These are phyloP conservation scores for Komagataella mondaviorum DNA, from an alignment of 805 yeast genomes.

Conservation along the genomic window DNA sequence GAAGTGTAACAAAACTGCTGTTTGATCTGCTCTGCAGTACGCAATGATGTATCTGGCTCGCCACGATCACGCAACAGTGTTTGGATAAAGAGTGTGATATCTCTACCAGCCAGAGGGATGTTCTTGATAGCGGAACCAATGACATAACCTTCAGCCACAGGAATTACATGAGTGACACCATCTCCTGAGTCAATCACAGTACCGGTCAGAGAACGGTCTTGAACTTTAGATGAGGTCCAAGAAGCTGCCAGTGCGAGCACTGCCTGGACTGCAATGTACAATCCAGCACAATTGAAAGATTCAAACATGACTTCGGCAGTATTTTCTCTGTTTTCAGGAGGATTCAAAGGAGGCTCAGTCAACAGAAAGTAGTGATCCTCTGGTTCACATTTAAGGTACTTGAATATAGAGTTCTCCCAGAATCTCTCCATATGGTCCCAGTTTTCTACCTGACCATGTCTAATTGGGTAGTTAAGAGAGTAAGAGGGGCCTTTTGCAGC, in stretches of 20 bases:
- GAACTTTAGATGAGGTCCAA: slow-evolving; percentile 94
- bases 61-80: slow-evolving; percentile 92
- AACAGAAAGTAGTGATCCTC: slow-evolving; percentile 93
- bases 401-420: slow-evolving; percentile 96
- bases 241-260: slow-evolving; percentile 97
- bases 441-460: slow-evolving; percentile 96
- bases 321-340: slow-evolving; percentile 98
- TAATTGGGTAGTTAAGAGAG: slow-evolving; percentile 80
- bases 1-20: slow-evolving; percentile 96
- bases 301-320: slow-evolving; percentile 99
- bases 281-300: slow-evolving; percentile 95
- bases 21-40: slow-evolving; percentile 94
- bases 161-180: slow-evolving; percentile 98
- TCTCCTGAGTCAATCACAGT: slow-evolving; percentile 98
- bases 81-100: slow-evolving; percentile 89
- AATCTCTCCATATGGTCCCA: slow-evolving; percentile 99
- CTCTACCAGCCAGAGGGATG: slow-evolving; percentile 98
- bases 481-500: slow-evolving; percentile 90
- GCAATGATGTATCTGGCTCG: slow-evolving; percentile 83
- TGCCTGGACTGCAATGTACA: slow-evolving; percentile 97
- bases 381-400: slow-evolving; percentile 94
- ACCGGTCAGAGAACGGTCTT: slow-evolving; percentile 92
- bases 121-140: slow-evolving; percentile 96
- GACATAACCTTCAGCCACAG: slow-evolving; percentile 98
- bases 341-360: slow-evolving; percentile 97